Evolutionary conservation across 75 land plant species (phyloP), one percentile per base, ranked within the genome.

Genomic region (Picea sitchensis): DNA sequence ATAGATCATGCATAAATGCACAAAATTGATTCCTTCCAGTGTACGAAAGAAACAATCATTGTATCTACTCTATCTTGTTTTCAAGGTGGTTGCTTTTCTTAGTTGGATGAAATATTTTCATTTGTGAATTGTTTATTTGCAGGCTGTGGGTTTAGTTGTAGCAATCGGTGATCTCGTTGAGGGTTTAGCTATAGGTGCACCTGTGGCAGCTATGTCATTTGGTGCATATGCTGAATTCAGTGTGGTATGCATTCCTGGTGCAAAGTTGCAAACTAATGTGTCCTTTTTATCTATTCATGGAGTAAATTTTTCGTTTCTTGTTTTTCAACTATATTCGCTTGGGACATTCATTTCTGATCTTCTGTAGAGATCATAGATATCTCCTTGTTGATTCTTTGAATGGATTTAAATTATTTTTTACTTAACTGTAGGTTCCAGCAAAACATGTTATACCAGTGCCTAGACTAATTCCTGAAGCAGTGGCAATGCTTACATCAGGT

Each of bases 401-500:
- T 23, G 21, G 23, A 41, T 82, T 21, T 78, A 13, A 59, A 21
- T 82, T 59, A 2, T 15, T 76, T 36, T 59, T 14, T 14, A 59
- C 21, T 75, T 62, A n/a, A 23, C 15, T 82, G 59, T 81, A 98
- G 99, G 91, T 98, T 71, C 89, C 89, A 71, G 86, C 93, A 74
- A 95, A 91, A 78, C 89, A 84, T 69, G 87, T 89, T 18, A 82
- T 93, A 82, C 88, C 91, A 57, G 93, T 98, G 15, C 91, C 90
- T 41, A 91, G 87, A 57, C 91, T 95, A 61, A 91, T 88, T 84
- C 96, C 99, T 65, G 99, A 98, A 87, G 90, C 92, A 59, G 92
- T 98, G 79, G 96, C 99, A 1, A 92, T 98, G 91, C 93, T 98
- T 62, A 95, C 98, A 36, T 98, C 99, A 69, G 99, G 99, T 18